Evolutionary conservation across 2,329 filamentous ascomycete species (phyloP).

Genomic region (Ascochyta rabiei): DNA sequence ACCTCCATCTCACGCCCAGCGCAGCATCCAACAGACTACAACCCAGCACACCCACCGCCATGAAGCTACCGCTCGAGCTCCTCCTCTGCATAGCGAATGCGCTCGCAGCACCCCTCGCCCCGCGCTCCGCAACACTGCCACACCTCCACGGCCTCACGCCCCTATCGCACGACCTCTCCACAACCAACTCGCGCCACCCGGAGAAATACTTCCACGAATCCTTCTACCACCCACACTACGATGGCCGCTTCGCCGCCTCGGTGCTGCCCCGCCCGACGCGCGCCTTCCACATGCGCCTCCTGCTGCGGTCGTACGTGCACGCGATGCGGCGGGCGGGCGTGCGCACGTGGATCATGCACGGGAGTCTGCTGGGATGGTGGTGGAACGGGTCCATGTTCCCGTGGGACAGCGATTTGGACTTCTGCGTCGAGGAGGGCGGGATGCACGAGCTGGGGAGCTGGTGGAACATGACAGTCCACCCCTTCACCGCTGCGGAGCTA

Average conservation of each 20-base stretch:
- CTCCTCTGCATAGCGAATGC: constrained; percentile 1
- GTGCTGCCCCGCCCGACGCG: constrained; percentile 56
- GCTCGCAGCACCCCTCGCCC: background rate
- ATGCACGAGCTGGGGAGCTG: constrained; percentile 63
- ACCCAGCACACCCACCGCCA: background rate
- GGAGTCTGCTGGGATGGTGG: constrained; percentile 66
- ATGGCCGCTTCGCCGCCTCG: constrained; percentile 60
- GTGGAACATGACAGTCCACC: constrained; percentile 68
- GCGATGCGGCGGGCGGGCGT: constrained; percentile 63
- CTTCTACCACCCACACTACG: constrained; percentile 61
- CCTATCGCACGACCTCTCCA: constrained; percentile 24
- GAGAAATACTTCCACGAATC: constrained; percentile 47
- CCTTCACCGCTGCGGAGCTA: constrained; percentile 23
- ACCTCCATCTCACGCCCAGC: no score
- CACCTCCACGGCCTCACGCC: constrained; percentile 15
- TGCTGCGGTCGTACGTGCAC: constrained; percentile 62
- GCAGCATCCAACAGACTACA: background rate
- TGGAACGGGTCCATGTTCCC: constrained; percentile 67
- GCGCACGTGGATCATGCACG: constrained; percentile 69
- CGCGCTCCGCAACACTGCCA: constrained; percentile 5
- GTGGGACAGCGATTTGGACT: constrained; percentile 67
- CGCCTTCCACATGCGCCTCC: constrained; percentile 54
- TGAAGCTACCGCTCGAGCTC: constrained; percentile 6
- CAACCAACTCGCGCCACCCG: constrained; percentile 18
- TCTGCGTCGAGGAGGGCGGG: constrained; percentile 62